phyloP scores from a whole-genome alignment of 345 rosid species.

The Linum lewisii region DNA sequence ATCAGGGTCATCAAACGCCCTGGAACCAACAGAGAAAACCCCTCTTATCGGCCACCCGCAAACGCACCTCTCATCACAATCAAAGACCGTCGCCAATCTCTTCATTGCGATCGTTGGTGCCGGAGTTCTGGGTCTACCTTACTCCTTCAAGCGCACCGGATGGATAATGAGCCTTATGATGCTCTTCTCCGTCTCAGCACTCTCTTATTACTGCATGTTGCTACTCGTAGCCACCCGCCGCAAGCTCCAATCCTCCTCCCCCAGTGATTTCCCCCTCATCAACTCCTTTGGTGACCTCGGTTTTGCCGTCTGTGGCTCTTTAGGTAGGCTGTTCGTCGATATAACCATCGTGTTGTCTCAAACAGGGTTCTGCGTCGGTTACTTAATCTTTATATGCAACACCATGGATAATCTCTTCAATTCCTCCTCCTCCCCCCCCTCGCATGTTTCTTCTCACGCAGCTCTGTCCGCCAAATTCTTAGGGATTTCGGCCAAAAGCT shows the following conservation, averaged over 20 bases:
- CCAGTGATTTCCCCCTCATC: slow-evolving; percentile 30
- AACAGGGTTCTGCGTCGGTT: slow-evolving; percentile 78
- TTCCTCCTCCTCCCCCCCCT: slow-evolving; percentile 5
- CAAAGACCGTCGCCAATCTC: slow-evolving; percentile 79
- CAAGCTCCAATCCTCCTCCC: slow-evolving; percentile 39
- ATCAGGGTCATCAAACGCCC: slow-evolving; percentile 34
- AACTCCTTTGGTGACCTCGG: slow-evolving; percentile 82
- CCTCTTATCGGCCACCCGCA: slow-evolving; percentile 43
- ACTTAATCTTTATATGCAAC: slow-evolving; percentile 64
- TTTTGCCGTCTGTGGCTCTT: slow-evolving; percentile 56
- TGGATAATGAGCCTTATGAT: slow-evolving; percentile 69
- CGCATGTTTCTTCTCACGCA: background rate
- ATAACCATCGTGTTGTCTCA: slow-evolving; percentile 56
- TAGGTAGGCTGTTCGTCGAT: slow-evolving; percentile 65
- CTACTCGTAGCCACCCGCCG: slow-evolving; percentile 67
- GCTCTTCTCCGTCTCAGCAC: slow-evolving; percentile 44
- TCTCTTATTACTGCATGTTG: slow-evolving; percentile 69
- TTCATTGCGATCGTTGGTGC: slow-evolving; percentile 85
- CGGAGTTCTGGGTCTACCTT: slow-evolving; percentile 85
- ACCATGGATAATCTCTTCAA: slow-evolving; percentile 40
- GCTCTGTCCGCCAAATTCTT: slow-evolving; percentile 21
- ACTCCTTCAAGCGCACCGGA: slow-evolving; percentile 78
- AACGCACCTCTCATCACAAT: slow-evolving; percentile 40
- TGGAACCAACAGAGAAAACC: slow-evolving; percentile 42
- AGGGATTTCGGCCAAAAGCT: slow-evolving; percentile 40